These are phyloP conservation scores for Paralagenidium karlingii DNA, from an alignment of 352 stramenopile genomes.

Conservation along the genomic window DNA sequence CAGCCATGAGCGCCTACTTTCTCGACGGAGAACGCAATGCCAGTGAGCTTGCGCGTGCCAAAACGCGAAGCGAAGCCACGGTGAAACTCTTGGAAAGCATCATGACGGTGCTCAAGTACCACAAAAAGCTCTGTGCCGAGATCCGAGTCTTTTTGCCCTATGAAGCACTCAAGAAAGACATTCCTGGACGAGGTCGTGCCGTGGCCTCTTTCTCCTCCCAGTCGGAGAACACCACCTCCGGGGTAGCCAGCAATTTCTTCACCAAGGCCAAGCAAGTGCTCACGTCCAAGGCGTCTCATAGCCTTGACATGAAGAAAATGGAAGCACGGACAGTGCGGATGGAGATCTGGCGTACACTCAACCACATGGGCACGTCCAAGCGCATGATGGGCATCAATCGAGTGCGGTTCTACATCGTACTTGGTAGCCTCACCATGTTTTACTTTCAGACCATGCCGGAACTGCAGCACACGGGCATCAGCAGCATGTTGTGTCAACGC, in stretches of 20 bases:
- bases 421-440: conserved; percentile 32
- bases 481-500: conserved; percentile 20
- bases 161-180: conserved; percentile 3
- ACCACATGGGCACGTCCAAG: conserved; percentile 21
- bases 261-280: conserved; percentile 14
- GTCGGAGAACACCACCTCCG: conserved; percentile 1
- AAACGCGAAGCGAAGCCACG: conserved; percentile 16
- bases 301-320: no score
- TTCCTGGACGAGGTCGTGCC: no score
- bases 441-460: conserved; percentile 42
- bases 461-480: conserved; percentile 24
- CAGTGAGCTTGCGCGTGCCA: conserved; percentile 9
- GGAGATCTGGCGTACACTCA: conserved; percentile 24
- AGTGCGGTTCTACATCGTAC: conserved; percentile 15
- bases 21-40: no score
- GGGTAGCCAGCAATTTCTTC: conserved; percentile 7
- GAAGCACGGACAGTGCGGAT: no score
- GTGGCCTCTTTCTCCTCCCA: not conserved
- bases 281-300: no score
- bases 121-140: conserved; percentile 22
- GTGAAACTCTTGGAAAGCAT: conserved; percentile 17
- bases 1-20: no score
- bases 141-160: conserved; percentile 9
- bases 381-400: conserved; percentile 11
- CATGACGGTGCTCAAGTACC: conserved; percentile 18